These are phyloP conservation scores for Aspergillus puulaauensis DNA, from an alignment of 2,329 filamentous ascomycete species.

Conservation along the genomic window DNA sequence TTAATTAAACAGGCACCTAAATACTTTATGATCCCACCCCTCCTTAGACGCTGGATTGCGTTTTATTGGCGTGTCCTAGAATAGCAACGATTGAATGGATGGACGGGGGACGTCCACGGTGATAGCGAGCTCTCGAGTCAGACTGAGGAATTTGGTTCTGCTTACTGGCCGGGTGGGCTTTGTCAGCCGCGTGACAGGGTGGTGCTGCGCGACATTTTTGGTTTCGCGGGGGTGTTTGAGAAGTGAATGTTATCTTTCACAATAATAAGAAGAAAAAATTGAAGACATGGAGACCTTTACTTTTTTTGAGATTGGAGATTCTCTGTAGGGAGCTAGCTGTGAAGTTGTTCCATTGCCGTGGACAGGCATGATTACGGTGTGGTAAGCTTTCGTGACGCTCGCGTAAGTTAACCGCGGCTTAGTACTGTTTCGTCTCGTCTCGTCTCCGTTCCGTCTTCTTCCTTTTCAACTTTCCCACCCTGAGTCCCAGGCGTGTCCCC, in stretches of 20 bases:
- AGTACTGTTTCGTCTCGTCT: conserved; percentile 24
- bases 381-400: conserved; percentile 22
- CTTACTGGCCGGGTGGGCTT: conserved; percentile 7
- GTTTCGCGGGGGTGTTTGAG: not conserved
- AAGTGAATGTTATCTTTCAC: not conserved
- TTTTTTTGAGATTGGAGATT: no score
- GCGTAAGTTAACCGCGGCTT: conserved; percentile 28
- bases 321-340: no score
- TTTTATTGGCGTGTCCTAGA: conserved; percentile 6
- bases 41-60: not conserved
- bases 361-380: conserved; percentile 7
- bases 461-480: conserved; percentile 15
- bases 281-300: not conserved
- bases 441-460: conserved; percentile 15
- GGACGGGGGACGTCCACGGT: not conserved
- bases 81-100: conserved; percentile 6
- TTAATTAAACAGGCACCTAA: not conserved
- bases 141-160: not conserved
- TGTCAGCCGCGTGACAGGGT: conserved; percentile 1
- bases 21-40: not conserved
- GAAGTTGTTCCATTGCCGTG: not conserved
- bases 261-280: not conserved
- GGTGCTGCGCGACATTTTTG: not conserved
- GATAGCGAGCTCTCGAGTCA: not conserved
- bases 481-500: conserved; percentile 16